Base-by-base conservation (phyloP, 768 basidiomycete genomes). In the Lentinus brumalis region DNA sequence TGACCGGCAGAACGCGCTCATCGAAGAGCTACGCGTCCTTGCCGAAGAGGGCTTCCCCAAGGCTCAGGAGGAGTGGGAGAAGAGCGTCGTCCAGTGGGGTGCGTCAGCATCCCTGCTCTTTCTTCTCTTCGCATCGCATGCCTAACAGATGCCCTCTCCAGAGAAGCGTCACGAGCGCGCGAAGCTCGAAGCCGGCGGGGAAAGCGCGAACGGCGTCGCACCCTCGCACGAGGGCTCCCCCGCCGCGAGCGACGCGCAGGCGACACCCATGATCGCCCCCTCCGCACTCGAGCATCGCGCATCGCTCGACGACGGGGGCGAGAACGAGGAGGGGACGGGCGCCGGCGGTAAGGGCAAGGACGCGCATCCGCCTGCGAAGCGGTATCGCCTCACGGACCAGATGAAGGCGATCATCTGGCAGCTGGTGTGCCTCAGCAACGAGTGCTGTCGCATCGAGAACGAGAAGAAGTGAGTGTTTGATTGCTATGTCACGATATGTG, bases 381-480 rank as follows among this genome's bases (percentile, higher is more conserved):
- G 86, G 73, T 96, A 89, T 71, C 76, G 87, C 5, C 75, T 94
- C 77, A 92, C 89, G 41, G 94, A 95, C 59, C 71, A 73, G 61
- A 92, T 96, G 90, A 91, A 92, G 77, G 73, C 73, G 42, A 82
- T 85, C 31, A 84, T 95, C 63, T 95, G 91, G 91, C 82, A 88
- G 71, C 78, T 94, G 7, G 90, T 92, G 56, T 79, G 86, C 70
- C 69, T 94, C 59, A 93, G 91, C 70, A 93, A 94, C 68, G 90
- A 93, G 76, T 87, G 87, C 56, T 92, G 89, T 74, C 78, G 89
- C 60, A 71, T 82, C 61, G 81, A 86, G 75, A 86, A 86, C 59
- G 85, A 86, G 78, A 86, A 86, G 69, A 84, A 85, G 85, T 86
- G 67, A 53, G 76, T 69, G 11, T 53, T 49, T 21, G 21, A 12